phyloP scores from a whole-genome alignment of 257 asterid genomes.

The Solanum etuberosum region DNA sequence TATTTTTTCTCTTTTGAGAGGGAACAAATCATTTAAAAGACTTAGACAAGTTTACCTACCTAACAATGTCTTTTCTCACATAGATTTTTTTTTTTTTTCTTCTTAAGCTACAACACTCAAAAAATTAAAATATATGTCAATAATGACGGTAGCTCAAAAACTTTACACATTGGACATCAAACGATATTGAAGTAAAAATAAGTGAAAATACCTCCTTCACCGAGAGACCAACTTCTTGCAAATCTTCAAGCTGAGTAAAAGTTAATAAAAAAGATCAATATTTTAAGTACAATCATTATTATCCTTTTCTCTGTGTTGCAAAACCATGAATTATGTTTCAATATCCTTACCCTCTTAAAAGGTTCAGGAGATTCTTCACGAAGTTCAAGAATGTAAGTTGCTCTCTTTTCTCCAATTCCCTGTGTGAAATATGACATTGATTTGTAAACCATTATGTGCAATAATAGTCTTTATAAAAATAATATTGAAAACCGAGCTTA shows the following conservation, averaged over 20 bases:
- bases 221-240: constrained; percentile 71
- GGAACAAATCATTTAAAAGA: not conserved
- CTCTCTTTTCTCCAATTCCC: constrained; percentile 93
- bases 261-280: not conserved
- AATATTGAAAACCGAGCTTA: constrained; percentile 1
- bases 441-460: not conserved
- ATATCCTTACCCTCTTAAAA: constrained; percentile 52
- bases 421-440: constrained; percentile 8
- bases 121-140: not conserved
- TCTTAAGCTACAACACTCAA: not conserved
- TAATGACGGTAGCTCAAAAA: not conserved
- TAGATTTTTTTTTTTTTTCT: not conserved
- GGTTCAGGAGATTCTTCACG: constrained; percentile 77
- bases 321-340: not conserved
- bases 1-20: not conserved
- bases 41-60: not conserved
- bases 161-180: not conserved
- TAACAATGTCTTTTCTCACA: not conserved
- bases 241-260: constrained; percentile 59
- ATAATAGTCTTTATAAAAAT: not conserved
- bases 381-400: constrained; percentile 54
- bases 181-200: not conserved
- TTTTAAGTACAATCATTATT: not conserved
- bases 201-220: constrained; percentile 52
- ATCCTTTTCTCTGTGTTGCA: not conserved